Evolutionary conservation across 805 yeast species (phyloP).

Genomic region (Wickerhamomyces kurtzmanii): DNA sequence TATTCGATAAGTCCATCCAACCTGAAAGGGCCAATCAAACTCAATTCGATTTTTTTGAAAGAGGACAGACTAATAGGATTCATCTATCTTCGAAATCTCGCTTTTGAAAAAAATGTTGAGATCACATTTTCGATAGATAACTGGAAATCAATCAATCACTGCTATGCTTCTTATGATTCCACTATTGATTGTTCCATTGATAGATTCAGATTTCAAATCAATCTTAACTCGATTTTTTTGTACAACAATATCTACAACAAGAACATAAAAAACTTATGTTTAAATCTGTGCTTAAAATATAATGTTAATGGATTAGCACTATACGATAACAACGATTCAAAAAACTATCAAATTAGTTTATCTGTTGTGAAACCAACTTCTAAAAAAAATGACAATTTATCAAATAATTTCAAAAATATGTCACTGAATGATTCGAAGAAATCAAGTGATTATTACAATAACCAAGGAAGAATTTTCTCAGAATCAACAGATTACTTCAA

Average conservation of each 20-base stretch:
- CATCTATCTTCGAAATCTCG: slow-evolving; percentile 26
- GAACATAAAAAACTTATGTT: slow-evolving; percentile 20
- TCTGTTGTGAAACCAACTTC: slow-evolving; percentile 8
- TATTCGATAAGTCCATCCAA: slow-evolving; percentile 9
- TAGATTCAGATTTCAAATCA: slow-evolving; percentile 39
- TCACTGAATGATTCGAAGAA: slow-evolving; percentile 1
- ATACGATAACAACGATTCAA: slow-evolving; percentile 31
- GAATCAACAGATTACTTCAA: slow-evolving; percentile 19
- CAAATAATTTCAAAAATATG: background rate
- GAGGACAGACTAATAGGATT: slow-evolving; percentile 34
- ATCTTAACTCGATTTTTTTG: no score
- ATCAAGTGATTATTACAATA: slow-evolving; percentile 4
- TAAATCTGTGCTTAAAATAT: slow-evolving; percentile 29
- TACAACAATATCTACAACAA: no score
- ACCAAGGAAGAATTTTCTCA: slow-evolving; percentile 14
- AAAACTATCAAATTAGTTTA: slow-evolving; percentile 29
- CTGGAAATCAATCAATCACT: slow-evolving; percentile 39
- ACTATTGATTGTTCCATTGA: slow-evolving; percentile 20
- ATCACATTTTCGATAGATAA: slow-evolving; percentile 40
- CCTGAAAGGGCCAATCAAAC: slow-evolving; percentile 26
- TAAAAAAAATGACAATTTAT: background rate
- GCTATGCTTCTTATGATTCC: slow-evolving; percentile 14
- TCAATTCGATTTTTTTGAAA: slow-evolving; percentile 25
- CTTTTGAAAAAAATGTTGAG: slow-evolving; percentile 28
- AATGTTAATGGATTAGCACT: slow-evolving; percentile 19